phyloP scores from a whole-genome alignment of 306 rosid genomes.

The Aeschynomene evenia region DNA sequence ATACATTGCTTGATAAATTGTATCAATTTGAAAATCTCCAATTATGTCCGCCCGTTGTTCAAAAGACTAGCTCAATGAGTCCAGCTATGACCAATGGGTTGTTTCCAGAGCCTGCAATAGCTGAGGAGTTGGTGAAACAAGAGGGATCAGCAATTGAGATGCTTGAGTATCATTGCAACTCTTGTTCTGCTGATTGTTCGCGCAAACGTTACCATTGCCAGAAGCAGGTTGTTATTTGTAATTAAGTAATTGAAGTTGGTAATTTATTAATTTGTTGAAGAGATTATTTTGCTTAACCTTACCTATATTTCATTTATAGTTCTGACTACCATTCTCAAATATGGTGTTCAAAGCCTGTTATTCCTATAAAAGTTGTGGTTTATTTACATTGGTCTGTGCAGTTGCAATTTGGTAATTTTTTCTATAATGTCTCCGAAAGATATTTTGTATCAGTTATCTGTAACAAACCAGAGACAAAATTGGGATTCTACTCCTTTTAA shows the following conservation, averaged over 20 bases:
- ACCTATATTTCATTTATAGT: neutral
- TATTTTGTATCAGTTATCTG: conserved; percentile 6
- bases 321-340: conserved; percentile 13
- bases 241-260: conserved; percentile 13
- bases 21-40: conserved; percentile 72
- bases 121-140: conserved; percentile 73
- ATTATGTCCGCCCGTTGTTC: conserved; percentile 46
- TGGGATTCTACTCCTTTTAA: too few species aligned
- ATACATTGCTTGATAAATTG: conserved; percentile 64
- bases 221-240: conserved; percentile 68
- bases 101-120: conserved; percentile 72
- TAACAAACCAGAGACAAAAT: too few species aligned
- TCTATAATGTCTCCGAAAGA: conserved; percentile 8
- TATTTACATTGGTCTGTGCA: neutral
- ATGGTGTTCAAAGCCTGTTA: neutral
- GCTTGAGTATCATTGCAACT: conserved; percentile 89
- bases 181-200: conserved; percentile 95
- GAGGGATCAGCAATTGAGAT: conserved; percentile 80
- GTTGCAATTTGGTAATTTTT: neutral
- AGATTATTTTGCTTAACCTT: neutral
- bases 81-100: conserved; percentile 63
- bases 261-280: neutral
- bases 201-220: conserved; percentile 99
- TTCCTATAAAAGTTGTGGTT: neutral
- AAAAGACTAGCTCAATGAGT: conserved; percentile 48